Base-by-base conservation (phyloP, 2,329 filamentous ascomycete species). In the Aureobasidium musti region DNA sequence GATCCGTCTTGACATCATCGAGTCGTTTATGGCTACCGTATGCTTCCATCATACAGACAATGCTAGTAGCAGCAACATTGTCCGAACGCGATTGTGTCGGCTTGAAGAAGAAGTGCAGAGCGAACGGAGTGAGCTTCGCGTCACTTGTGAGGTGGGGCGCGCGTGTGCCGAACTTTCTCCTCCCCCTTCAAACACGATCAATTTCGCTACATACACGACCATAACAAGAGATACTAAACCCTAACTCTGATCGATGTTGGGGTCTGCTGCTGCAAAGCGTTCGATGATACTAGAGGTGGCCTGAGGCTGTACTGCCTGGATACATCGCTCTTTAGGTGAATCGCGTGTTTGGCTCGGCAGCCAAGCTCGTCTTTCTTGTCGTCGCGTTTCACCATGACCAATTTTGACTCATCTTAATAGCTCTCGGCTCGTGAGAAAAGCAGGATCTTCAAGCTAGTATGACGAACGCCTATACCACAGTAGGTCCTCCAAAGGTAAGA, bases 351-450 rank as follows among this genome's bases (percentile, higher is more conserved):
- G 35, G 6, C 53, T 28, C 53, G 53, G 53, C 53, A 21, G 21
- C 23, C 53, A 56, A 56, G 33, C 35, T 54, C 11, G 35, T 26
- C 11, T 41, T 52, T 19, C 5, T 33, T 53, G 6, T 35, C 30
- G 21, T 41, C 53, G 23, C 23, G 53, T 56, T 56, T 56, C 53
- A 56, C 33, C 23, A 56, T 35, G 13, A 41, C 21, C n/a, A 33
- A 52, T 56, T 23, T 56, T 53, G 50, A 53, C 50, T 53, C 50
- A 21, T n/a, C 13, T 23, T 2, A 21, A 35, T n/a, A 53, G 33
- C 13, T 49, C 45, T 49, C 1, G 14, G 13, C 45, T 49, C 5
- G 6, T 53, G 26, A 19, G 8, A 1, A 10, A 33, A 52, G 28
- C 6, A n/a, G 19, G 30, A 53, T 30, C 11, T 30, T 21, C 28